A percentile compares a stretch with the other conserved stretches of the same genome.
phyloP scores from a whole-genome alignment of 371 early-diverging fungal genomes.

The Mortierella sp. region DNA sequence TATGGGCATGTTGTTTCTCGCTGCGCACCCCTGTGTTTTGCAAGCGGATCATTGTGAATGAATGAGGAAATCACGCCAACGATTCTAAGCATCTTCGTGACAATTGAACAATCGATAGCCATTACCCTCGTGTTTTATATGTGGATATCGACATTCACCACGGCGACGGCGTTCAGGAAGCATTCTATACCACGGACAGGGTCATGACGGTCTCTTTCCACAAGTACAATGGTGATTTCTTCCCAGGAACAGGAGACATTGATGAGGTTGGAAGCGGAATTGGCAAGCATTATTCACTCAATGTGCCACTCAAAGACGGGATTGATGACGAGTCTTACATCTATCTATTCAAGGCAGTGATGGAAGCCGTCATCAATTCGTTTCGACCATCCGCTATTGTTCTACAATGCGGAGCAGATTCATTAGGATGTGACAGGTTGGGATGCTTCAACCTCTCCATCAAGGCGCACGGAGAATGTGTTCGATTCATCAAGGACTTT shows the following conservation, averaged over 20 bases:
- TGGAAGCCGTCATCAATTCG: slow-evolving; percentile 80
- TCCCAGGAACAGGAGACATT: slow-evolving; percentile 93
- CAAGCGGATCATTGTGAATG: not conserved
- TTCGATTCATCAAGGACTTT: slow-evolving; percentile 84
- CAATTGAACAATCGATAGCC: slow-evolving; percentile 46
- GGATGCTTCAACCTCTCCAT: slow-evolving; percentile 93
- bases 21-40: not conserved
- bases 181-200: slow-evolving; percentile 90
- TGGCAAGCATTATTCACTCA: slow-evolving; percentile 88
- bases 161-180: slow-evolving; percentile 97
- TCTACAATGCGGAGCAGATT: slow-evolving; percentile 97
- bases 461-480: slow-evolving; percentile 91
- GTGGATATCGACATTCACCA: slow-evolving; percentile 98
- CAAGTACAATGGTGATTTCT: slow-evolving; percentile 94
- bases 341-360: slow-evolving; percentile 86
- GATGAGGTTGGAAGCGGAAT: slow-evolving; percentile 79
- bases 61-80: not conserved
- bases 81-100: not conserved
- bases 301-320: slow-evolving; percentile 93
- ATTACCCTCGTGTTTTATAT: slow-evolving; percentile 88
- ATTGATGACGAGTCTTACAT: slow-evolving; percentile 90
- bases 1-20: slow-evolving; percentile 25
- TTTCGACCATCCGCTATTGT: slow-evolving; percentile 90
- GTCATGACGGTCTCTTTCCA: slow-evolving; percentile 96
- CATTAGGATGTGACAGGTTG: slow-evolving; percentile 90